phyloP scores from a whole-genome alignment of 306 rosid genomes.

The Luffa aegyptiaca region DNA sequence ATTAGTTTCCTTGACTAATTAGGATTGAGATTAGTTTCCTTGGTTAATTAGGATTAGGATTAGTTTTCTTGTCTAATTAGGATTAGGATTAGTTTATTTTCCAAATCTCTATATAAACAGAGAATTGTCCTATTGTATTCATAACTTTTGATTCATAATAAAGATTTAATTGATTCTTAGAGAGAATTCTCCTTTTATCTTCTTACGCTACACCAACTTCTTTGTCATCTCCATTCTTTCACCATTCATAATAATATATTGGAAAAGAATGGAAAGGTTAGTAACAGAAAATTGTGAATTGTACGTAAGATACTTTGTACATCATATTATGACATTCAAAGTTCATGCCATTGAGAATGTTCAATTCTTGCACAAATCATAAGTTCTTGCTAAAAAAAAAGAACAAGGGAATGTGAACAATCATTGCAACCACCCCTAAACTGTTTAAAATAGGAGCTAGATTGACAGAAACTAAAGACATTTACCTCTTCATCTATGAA shows the following conservation, averaged over 20 bases:
- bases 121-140: too few species aligned
- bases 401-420: not conserved
- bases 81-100: too few species aligned
- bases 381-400: not conserved
- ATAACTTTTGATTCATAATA: too few species aligned
- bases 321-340: not conserved
- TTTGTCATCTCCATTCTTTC: not conserved
- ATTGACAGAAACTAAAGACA: slow-evolving; percentile 1
- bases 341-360: not conserved
- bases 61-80: too few species aligned
- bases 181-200: too few species aligned
- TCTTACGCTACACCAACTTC: not conserved
- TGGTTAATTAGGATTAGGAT: too few species aligned
- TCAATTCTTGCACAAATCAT: not conserved
- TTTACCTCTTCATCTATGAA: slow-evolving; percentile 55
- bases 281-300: not conserved
- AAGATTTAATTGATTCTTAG: too few species aligned
- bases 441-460: not conserved
- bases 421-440: not conserved
- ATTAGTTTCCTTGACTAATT: too few species aligned
- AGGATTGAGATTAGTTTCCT: too few species aligned
- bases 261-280: not conserved
- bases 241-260: not conserved
- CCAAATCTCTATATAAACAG: too few species aligned
- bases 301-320: not conserved